Conservation (phyloP, 805 yeast species). For the Starmerella stellata region DNA sequence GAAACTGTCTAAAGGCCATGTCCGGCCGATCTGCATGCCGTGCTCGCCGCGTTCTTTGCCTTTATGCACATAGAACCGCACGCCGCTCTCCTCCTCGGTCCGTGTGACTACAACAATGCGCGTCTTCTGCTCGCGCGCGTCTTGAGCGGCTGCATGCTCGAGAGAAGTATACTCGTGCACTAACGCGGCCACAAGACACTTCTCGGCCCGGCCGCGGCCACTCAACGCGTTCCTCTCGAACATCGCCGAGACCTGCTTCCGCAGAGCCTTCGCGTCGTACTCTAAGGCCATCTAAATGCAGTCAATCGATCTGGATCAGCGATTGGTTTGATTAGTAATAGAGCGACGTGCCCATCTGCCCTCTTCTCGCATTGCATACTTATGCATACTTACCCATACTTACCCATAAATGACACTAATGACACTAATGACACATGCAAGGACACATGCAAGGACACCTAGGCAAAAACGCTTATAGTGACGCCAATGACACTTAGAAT, state of each 20-base stretch:
- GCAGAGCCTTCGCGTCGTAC: conserved; percentile 5
- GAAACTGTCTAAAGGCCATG: conserved; percentile 73
- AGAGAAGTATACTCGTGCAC: conserved; percentile 10
- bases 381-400: too few relatives aligned
- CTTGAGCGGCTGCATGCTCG: conserved; percentile 9
- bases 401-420: too few relatives aligned
- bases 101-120: conserved; percentile 14
- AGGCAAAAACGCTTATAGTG: too few relatives aligned
- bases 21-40: conserved; percentile 71
- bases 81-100: conserved; percentile 1
- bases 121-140: conserved; percentile 4
- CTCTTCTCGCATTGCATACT: too few relatives aligned
- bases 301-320: too few relatives aligned
- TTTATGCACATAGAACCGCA: conserved; percentile 48
- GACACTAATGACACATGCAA: too few relatives aligned
- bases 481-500: too few relatives aligned
- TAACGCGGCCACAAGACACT: conserved; percentile 3
- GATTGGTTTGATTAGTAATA: too few relatives aligned
- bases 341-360: too few relatives aligned
- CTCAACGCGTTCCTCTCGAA: conserved; percentile 7
- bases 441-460: too few relatives aligned
- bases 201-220: conserved; percentile 9
- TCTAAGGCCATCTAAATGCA: conserved; percentile 1
- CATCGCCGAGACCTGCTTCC: conserved; percentile 5
- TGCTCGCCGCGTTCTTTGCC: conserved; percentile 66